Base-by-base conservation (phyloP, 2,329 filamentous ascomycete genomes). In the Talaromyces sp. region DNA sequence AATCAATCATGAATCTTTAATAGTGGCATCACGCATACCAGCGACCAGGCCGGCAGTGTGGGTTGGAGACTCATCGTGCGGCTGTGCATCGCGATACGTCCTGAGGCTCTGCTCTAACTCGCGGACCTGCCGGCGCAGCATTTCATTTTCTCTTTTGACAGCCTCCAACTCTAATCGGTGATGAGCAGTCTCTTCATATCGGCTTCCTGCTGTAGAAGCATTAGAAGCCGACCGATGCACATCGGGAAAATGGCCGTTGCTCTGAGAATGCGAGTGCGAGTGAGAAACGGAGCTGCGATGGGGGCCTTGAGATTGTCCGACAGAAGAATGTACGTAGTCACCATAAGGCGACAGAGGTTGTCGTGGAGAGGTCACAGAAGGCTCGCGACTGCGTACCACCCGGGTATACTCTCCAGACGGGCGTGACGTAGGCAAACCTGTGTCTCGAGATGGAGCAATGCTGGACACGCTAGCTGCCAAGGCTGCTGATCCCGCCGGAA, bases 131-230 rank as follows among this genome's bases (percentile, higher is more conserved):
- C 72, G 72, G 55, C 78, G 74, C 44, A 82, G 69, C 32, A 70
- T 66, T 60, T 81, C 80, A 57, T 81, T 82, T 65, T 81, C 80
- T 11, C 73, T 71, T 64, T 75, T 78, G 36, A 79, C 72, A 1
- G 71, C 67, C 54, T 81, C 79, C 27, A 81, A 63, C 59, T 82
- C 79, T 36, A 73, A 72, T 25, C 74, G 72, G 44, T 80, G 77
- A 17, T 74, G 68, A 1, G 73, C 68, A 5, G 71, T 70, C 62
- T 81, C 79, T 57, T 81, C 79, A 55, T 76, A 77, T 22, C 79
- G 73, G 30, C 17, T 61, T 17, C 56, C 57, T 7, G 36, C 57
- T 9, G 62, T 55, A 25, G 73, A 67, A 13, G 67, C 69, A 8
- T 66, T 68, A 13, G 68, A 65, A 3, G 74, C 70, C 7, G 72